A percentile compares a stretch with the other conserved stretches of the same genome.
phyloP scores from a whole-genome alignment of 305 asterid species.

The Fraxinus greggii region DNA sequence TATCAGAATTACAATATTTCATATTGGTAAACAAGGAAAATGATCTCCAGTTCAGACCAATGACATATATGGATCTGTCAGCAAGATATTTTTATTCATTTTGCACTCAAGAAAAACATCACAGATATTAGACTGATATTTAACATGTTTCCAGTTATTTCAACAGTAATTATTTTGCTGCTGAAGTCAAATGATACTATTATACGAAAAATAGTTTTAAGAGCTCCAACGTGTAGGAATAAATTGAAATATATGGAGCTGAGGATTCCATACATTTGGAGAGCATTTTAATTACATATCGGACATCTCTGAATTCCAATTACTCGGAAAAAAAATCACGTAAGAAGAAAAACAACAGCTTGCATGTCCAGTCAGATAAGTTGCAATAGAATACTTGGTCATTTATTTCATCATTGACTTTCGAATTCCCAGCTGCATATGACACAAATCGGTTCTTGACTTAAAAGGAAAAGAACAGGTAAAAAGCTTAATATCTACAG shows the following conservation, averaged over 20 bases:
- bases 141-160: neutral
- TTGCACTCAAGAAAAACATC: neutral
- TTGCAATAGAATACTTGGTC: neutral
- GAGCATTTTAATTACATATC: neutral
- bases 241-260: neutral
- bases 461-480: neutral
- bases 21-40: neutral
- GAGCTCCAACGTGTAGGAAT: neutral
- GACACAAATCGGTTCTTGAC: neutral
- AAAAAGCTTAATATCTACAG: neutral
- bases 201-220: neutral
- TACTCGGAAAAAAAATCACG: neutral
- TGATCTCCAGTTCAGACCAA: neutral
- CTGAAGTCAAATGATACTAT: neutral
- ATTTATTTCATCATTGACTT: neutral
- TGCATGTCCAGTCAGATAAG: neutral
- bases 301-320: neutral
- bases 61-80: neutral
- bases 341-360: neutral
- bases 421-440: neutral
- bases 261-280: neutral
- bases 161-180: neutral
- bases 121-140: neutral
- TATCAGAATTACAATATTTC: neutral
- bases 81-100: neutral